These are phyloP conservation scores for Linnemannia zychae DNA, from an alignment of 192 early-diverging fungal genomes.

Conservation along the genomic window DNA sequence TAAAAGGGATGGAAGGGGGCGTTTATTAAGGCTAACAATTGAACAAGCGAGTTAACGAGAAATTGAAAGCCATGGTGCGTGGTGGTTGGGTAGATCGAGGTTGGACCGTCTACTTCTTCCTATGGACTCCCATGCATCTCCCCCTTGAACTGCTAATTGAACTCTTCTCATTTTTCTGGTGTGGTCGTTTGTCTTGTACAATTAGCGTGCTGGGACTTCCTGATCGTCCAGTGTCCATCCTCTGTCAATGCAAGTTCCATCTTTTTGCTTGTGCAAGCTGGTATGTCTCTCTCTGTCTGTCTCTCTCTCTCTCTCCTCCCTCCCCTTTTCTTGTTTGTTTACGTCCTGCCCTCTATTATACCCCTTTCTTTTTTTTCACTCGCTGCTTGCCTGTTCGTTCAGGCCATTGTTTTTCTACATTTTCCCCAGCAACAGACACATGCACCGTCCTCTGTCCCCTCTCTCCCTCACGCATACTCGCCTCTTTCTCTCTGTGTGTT, in stretches of 20 bases:
- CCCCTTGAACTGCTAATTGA: not conserved
- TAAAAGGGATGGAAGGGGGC: not conserved
- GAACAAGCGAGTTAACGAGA: too few relatives aligned
- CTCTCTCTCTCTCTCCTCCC: not conserved
- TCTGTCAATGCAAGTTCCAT: constrained; percentile 53
- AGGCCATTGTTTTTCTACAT: not conserved
- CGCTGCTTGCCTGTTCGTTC: not conserved
- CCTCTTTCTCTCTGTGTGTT: not conserved
- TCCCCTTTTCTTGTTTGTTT: not conserved
- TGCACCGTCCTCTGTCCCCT: not conserved
- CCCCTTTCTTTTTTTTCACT: not conserved
- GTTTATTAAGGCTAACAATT: too few relatives aligned
- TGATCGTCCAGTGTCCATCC: constrained; percentile 49
- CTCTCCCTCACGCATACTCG: not conserved
- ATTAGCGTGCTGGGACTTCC: constrained; percentile 43
- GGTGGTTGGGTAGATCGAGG: not conserved
- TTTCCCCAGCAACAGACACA: not conserved
- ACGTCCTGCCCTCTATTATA: too few relatives aligned
- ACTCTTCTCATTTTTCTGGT: not conserved
- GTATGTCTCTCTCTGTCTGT: constrained; percentile 16
- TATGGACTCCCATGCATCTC: not conserved
- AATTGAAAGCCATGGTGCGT: not conserved
- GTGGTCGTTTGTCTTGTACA: not conserved
- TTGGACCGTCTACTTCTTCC: not conserved
- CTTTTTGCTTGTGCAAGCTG: constrained; percentile 53